These are phyloP conservation scores for Setaria viridis DNA, from an alignment of 202 grass and related monocot genomes.

Conservation along the genomic window DNA sequence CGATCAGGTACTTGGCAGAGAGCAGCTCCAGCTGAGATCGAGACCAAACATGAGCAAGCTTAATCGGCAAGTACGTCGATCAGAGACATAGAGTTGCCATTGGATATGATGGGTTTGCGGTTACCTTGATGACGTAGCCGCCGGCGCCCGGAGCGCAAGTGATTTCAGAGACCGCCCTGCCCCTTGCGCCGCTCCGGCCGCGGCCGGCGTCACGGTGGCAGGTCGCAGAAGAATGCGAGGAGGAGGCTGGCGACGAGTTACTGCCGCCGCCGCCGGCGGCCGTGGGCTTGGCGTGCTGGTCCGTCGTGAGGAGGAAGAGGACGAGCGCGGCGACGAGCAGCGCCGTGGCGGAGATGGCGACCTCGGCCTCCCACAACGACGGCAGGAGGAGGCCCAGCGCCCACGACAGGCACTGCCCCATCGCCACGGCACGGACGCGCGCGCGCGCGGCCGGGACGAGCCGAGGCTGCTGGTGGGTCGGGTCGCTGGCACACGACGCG, in stretches of 20 bases:
- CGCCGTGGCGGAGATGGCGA: conserved; percentile 65
- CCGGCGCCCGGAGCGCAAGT: conserved; percentile 10
- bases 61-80: neutral
- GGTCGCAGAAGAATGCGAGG: neutral
- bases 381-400: conserved; percentile 65
- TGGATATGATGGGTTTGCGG: neutral
- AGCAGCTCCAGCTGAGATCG: conserved; percentile 78
- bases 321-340: conserved; percentile 55
- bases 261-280: neutral
- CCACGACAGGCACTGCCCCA: conserved; percentile 47
- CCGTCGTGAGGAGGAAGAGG: conserved; percentile 50
- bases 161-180: conserved; percentile 18
- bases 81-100: neutral
- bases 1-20: conserved; percentile 93
- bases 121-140: conserved; percentile 63
- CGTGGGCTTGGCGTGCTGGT: conserved; percentile 12
- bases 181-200: neutral
- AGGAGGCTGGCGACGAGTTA: neutral
- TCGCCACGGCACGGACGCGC: neutral
- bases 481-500: neutral
- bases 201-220: neutral
- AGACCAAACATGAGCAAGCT: neutral
- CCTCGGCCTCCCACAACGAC: conserved; percentile 79
- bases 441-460: neutral
- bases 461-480: neutral